Base-by-base conservation (phyloP, 768 basidiomycete genomes). In the Tubosaeta sp. region DNA sequence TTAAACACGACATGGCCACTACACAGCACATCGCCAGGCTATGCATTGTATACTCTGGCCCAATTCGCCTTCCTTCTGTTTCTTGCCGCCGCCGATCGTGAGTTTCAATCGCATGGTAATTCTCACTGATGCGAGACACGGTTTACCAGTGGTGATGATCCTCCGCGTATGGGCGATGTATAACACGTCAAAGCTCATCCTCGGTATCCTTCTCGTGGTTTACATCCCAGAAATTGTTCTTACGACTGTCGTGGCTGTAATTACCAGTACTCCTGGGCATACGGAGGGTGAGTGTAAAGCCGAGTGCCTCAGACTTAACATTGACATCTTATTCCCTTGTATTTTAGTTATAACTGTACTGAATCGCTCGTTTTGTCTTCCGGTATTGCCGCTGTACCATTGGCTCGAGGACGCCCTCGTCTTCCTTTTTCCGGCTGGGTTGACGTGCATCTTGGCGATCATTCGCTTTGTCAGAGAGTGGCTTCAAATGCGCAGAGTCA, bases 111-210 rank as follows among this genome's bases (percentile, higher is more conserved):
- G 7, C 4, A 27, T n/a, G 31, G 32, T 19, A 10, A 22, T 27
- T 38, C 6, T 34, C 13, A n/a, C 17, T 27, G 19, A 22, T 29
- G 16, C 17, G 17, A 43, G 27, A 19, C n/a, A 38, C 11, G 42
- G 12, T 29, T 17, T 33, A 11, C 27, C 25, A 56, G 55, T 42
- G 41, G 17, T 47, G 14, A 58, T 58, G 55, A 25, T 58, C 13
- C 47, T 56, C 19, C 53, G 52, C 10, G 55, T 55, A n/a, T 55
- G 43, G 38, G 53, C 53, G 26, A 42, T 58, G 29, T 59, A 51
- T 19, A 14, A 11, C 10, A 11, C 6, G 3, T 59, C 58, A 17
- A 50, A 19, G 27, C 11, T 8, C n/a, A 43, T 59, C 12, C 33
- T 59, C 11, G 6, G 6, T 29, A 22, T 53, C 11, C 49, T 58